Percentiles rank a stretch among this genome's conserved stretches.
These are phyloP conservation scores for Phaeotremella skinneri DNA, from an alignment of 768 basidiomycete genomes.

Conservation along the genomic window DNA sequence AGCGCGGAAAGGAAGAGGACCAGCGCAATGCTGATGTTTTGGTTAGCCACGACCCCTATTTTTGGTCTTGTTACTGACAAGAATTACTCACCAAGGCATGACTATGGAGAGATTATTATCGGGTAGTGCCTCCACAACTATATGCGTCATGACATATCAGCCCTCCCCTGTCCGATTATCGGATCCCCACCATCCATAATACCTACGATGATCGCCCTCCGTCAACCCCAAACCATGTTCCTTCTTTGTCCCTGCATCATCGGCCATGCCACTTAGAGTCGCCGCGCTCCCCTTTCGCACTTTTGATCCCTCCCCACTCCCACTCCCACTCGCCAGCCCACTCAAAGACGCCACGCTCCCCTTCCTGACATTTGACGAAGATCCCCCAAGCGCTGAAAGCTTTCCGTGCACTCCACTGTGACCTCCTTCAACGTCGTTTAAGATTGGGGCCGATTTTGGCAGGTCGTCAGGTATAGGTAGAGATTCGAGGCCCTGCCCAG, in stretches of 20 bases:
- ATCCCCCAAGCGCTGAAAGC: neutral
- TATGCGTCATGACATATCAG: neutral
- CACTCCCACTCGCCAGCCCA: no score
- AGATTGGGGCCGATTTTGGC: slow-evolving; percentile 2
- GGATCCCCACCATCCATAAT: neutral
- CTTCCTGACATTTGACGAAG: neutral
- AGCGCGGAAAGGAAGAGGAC: slow-evolving; percentile 40
- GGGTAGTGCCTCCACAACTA: slow-evolving; percentile 44
- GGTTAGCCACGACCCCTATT: neutral
- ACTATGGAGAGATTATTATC: slow-evolving; percentile 40
- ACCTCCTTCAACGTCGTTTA: slow-evolving; percentile 8
- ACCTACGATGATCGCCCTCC: slow-evolving; percentile 30
- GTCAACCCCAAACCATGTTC: slow-evolving; percentile 23
- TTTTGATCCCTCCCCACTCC: neutral
- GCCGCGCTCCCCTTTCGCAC: neutral
- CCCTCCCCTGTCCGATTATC: neutral
- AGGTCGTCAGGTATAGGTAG: slow-evolving; percentile 4
- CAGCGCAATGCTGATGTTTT: slow-evolving; percentile 22
- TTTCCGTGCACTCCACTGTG: neutral
- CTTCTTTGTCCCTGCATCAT: neutral
- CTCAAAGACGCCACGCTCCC: slow-evolving; percentile 1
- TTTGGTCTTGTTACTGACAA: no score
- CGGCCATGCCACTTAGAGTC: neutral
- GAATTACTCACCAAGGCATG: slow-evolving; percentile 43
- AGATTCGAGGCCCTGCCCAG: neutral